Base-by-base conservation (phyloP, 2,329 filamentous ascomycete genomes). In the Drechslera avenae region DNA sequence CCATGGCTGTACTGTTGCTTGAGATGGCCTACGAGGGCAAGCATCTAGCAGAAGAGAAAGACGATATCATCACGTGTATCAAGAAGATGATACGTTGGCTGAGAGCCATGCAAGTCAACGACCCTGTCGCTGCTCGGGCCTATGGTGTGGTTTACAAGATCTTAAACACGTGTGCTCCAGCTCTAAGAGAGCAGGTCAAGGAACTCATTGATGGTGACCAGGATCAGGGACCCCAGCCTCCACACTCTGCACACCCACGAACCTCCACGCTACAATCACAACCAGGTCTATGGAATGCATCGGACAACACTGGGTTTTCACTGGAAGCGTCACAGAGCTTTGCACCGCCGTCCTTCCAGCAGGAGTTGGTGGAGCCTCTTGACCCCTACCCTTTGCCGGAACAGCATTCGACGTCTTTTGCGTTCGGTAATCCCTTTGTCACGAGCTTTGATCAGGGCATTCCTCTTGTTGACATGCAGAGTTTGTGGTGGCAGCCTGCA, bases 11-110 rank as follows among this genome's bases (percentile, higher is more conserved):
- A 13, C 54, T 76, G 14, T 62, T 76, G 30, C 61, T 73, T 1
- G 75, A 76, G 39, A 52, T 76, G 37, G 69, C 66, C 3, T 71
- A 70, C 19, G 54, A 64, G 6, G 52, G 56, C 0, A 52, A 56
- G 10, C 67, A 75, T 36, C 46, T 67, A n/a, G 59, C 64, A 13
- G 44, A 60, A 3, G 54, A 68, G 17, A 59, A 57, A 4, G 46
- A 63, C 0, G 51, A 66, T 2, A 60, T 74, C 3, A 52, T 70
- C 3, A n/a, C 45, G 0, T 62, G 64, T n/a, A 58, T 73, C 7
- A 67, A 66, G n/a, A 74, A 71, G 40, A 52, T 70, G 16, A 56
- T 73, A 4, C 55, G 57, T 9, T 75, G 71, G 69, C 58, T 76
- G 10, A 59, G 59, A 9, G 57, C 42, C 2, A 71, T 76, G 65